These are phyloP conservation scores for Ceratobasidium sp. DNA, from an alignment of 1,284 basidiomycete species.

Conservation along the genomic window DNA sequence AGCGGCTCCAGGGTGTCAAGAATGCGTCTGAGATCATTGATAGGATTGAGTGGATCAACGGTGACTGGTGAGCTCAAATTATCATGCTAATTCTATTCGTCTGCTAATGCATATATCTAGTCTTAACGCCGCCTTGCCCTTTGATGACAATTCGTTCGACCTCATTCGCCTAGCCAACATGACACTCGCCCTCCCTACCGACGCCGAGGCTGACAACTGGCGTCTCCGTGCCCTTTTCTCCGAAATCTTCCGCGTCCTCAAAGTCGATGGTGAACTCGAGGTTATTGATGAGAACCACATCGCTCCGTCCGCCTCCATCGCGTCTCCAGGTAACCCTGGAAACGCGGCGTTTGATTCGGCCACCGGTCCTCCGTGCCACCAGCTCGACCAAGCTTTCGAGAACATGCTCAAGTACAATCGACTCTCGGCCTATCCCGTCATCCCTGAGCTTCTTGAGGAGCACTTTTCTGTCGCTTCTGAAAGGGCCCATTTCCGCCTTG, in stretches of 20 bases:
- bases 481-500: slow-evolving; percentile 40
- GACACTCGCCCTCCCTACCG: slow-evolving; percentile 37
- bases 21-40: slow-evolving; percentile 41
- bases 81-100: background rate
- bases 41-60: slow-evolving; percentile 41
- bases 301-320: slow-evolving; percentile 19
- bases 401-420: slow-evolving; percentile 38
- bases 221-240: slow-evolving; percentile 35
- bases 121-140: slow-evolving; percentile 27
- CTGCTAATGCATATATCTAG: background rate
- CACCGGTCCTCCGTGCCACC: slow-evolving; percentile 6
- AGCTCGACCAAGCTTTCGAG: slow-evolving; percentile 37
- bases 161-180: slow-evolving; percentile 44
- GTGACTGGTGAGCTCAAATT: slow-evolving; percentile 32
- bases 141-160: slow-evolving; percentile 42
- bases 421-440: slow-evolving; percentile 39
- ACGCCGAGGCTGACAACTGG: slow-evolving; percentile 29
- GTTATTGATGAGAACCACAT: slow-evolving; percentile 43
- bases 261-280: slow-evolving; percentile 41
- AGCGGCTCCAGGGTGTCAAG: slow-evolving; percentile 33
- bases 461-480: slow-evolving; percentile 31
- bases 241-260: slow-evolving; percentile 44
- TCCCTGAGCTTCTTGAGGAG: slow-evolving; percentile 28
- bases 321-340: slow-evolving; percentile 21
- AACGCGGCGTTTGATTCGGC: slow-evolving; percentile 16